These are phyloP conservation scores for Neoboletus brunneissimus DNA, from an alignment of 768 basidiomycete genomes.

Conservation along the genomic window DNA sequence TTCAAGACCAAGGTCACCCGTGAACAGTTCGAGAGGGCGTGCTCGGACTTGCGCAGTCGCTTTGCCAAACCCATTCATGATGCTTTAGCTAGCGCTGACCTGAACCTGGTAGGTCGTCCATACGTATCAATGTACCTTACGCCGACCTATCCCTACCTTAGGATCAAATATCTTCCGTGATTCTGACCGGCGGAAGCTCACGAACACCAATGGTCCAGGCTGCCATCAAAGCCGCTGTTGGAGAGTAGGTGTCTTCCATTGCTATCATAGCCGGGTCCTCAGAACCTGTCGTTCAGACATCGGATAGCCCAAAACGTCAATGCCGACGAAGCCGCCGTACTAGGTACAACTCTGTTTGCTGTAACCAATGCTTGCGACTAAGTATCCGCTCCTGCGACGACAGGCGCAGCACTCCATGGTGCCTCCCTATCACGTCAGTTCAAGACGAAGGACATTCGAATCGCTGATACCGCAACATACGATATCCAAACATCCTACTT, in stretches of 20 bases:
- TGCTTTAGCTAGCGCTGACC: conserved; percentile 62
- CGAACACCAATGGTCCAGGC: conserved; percentile 90
- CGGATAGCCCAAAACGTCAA: conserved; percentile 95
- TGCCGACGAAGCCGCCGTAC: conserved; percentile 92
- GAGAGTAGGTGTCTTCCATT: conserved; percentile 52
- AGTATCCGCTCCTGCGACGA: not conserved
- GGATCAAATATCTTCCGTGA: conserved; percentile 82
- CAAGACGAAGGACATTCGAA: conserved; percentile 91
- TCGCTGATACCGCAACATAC: conserved; percentile 68
- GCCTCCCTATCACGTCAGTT: conserved; percentile 86
- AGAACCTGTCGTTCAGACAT: conserved; percentile 40
- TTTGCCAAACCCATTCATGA: conserved; percentile 75
- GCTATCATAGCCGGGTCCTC: not conserved
- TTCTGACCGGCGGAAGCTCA: conserved; percentile 89
- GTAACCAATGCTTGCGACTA: conserved; percentile 1
- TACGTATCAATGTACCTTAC: not conserved
- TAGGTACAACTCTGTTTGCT: conserved; percentile 45
- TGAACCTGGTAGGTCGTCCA: conserved; percentile 54
- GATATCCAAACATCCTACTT: conserved; percentile 81
- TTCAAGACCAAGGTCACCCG: conserved; percentile 78
- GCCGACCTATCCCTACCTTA: conserved; percentile 28
- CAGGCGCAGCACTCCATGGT: conserved; percentile 85
- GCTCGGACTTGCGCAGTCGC: conserved; percentile 56
- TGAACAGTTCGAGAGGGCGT: conserved; percentile 72
- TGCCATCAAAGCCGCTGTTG: conserved; percentile 73